Percentiles rank a stretch among this genome's conserved stretches.
phyloP scores from a whole-genome alignment of 2,329 filamentous ascomycete genomes.

The Claviceps sp. region DNA sequence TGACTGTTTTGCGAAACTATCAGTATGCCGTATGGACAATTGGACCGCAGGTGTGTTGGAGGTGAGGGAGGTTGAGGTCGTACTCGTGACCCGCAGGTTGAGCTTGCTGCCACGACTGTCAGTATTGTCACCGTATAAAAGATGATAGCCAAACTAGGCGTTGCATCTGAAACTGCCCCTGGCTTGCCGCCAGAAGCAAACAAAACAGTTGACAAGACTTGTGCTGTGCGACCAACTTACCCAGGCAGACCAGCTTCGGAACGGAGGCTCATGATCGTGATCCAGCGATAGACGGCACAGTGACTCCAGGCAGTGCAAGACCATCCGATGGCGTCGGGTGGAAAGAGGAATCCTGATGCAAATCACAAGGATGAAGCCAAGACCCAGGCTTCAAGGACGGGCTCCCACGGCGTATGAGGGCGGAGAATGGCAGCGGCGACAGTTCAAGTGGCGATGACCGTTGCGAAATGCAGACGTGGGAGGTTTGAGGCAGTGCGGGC shows the following conservation, averaged over 20 bases:
- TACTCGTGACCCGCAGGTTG: constrained; percentile 91
- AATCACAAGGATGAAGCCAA: constrained; percentile 5
- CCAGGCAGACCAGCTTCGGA: constrained; percentile 23
- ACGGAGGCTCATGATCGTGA: constrained; percentile 16
- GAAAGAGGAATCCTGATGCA: constrained; percentile 3
- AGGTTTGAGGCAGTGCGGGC: constrained; percentile 3
- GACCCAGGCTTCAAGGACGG: neutral
- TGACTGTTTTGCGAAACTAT: constrained; percentile 49
- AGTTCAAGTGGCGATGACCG: constrained; percentile 3
- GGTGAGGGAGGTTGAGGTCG: constrained; percentile 20
- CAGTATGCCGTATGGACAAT: constrained; percentile 14
- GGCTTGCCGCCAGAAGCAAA: neutral
- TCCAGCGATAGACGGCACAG: constrained; percentile 1
- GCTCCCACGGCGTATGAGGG: constrained; percentile 1
- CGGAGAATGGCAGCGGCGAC: constrained; percentile 3
- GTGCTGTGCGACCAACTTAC: constrained; percentile 15
- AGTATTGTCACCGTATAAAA: constrained; percentile 12
- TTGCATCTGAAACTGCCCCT: neutral
- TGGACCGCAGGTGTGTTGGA: constrained; percentile 4
- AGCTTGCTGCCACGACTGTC: constrained; percentile 45
- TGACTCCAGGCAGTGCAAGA: neutral
- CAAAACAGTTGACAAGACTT: constrained; percentile 3
- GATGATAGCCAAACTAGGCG: neutral
- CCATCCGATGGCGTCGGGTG: neutral
- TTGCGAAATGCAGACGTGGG: constrained; percentile 2